Evolutionary conservation across 2,329 filamentous ascomycete genomes (phyloP).

Genomic region (Beauveria caledonica): DNA sequence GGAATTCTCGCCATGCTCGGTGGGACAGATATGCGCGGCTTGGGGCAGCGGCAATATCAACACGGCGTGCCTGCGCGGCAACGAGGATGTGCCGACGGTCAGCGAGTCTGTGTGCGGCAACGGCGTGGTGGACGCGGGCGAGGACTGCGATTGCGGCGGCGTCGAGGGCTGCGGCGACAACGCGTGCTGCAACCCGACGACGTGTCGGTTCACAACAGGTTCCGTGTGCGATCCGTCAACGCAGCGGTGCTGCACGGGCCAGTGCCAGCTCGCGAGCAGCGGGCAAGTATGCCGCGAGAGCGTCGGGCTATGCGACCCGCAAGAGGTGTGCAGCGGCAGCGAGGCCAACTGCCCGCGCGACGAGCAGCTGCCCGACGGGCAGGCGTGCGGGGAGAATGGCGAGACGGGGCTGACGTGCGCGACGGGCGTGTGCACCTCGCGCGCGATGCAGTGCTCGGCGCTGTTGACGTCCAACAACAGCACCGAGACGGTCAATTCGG

Average conservation of each 20-base stretch:
- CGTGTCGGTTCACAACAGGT: conserved; percentile 64
- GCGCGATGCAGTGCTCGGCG: conserved; percentile 71
- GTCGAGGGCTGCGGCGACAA: conserved; percentile 55
- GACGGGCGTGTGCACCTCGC: conserved; percentile 77
- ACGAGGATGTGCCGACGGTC: conserved; percentile 66
- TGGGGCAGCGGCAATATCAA: conserved; percentile 66
- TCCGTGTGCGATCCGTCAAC: conserved; percentile 67
- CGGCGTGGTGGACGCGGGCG: conserved; percentile 77
- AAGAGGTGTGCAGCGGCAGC: conserved; percentile 65
- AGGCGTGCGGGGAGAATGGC: conserved; percentile 55
- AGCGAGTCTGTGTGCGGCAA: conserved; percentile 77
- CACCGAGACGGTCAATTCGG: conserved; percentile 69
- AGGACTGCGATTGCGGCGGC: conserved; percentile 85
- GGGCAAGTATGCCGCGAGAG: conserved; percentile 64
- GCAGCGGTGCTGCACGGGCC: conserved; percentile 59
- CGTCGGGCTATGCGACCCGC: conserved; percentile 67
- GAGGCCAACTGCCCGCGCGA: conserved; percentile 63
- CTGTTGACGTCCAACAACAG: conserved; percentile 67
- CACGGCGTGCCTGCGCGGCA: conserved; percentile 63
- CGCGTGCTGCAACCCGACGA: conserved; percentile 66
- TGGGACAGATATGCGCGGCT: conserved; percentile 81
- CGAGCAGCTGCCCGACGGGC: conserved; percentile 53
- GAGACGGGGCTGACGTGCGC: conserved; percentile 56
- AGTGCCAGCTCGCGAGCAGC: conserved; percentile 55
- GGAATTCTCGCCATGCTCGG: conserved; percentile 68